These are phyloP conservation scores for Coniochaeta sp. DNA, from an alignment of 2,329 filamentous ascomycete species.

Conservation along the genomic window DNA sequence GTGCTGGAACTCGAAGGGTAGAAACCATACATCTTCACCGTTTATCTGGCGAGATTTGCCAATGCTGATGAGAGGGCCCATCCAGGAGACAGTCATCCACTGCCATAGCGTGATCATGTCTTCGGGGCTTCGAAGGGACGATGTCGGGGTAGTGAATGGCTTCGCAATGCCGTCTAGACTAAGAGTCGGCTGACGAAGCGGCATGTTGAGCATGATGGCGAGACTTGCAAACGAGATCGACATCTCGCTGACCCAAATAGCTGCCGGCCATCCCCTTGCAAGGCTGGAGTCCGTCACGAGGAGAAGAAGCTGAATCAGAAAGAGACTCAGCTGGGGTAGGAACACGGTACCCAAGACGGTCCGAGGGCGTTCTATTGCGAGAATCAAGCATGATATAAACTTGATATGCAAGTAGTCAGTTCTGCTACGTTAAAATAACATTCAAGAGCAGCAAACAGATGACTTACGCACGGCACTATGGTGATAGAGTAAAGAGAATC, in stretches of 20 bases:
- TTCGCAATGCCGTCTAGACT: conserved; percentile 50
- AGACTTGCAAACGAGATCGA: conserved; percentile 37
- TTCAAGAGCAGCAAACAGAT: conserved; percentile 1
- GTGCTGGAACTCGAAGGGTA: conserved; percentile 79
- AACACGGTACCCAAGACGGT: conserved; percentile 18
- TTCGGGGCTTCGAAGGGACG: conserved; percentile 63
- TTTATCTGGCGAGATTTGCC: conserved; percentile 60
- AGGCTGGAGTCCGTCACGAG: conserved; percentile 21
- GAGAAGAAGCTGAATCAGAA: conserved; percentile 22
- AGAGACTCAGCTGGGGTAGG: conserved; percentile 19
- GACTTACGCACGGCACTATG: conserved; percentile 27
- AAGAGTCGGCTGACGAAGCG: conserved; percentile 53
- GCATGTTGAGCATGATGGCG: conserved; percentile 56
- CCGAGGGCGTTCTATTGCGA: conserved; percentile 21
- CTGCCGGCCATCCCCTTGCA: conserved; percentile 7
- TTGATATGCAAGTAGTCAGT: conserved; percentile 1
- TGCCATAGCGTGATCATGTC: conserved; percentile 74
- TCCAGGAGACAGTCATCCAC: conserved; percentile 81
- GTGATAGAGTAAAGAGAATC: conserved; percentile 15
- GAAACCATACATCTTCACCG: conserved; percentile 73
- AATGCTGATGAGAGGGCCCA: conserved; percentile 61
- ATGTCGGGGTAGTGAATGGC: conserved; percentile 47
- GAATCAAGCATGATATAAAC: conserved; percentile 15
- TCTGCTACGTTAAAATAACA: conserved; percentile 5
- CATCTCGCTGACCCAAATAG: conserved; percentile 22